Base-by-base conservation (phyloP, 352 stramenopile genomes). In the Globisporangium okanoganense region DNA sequence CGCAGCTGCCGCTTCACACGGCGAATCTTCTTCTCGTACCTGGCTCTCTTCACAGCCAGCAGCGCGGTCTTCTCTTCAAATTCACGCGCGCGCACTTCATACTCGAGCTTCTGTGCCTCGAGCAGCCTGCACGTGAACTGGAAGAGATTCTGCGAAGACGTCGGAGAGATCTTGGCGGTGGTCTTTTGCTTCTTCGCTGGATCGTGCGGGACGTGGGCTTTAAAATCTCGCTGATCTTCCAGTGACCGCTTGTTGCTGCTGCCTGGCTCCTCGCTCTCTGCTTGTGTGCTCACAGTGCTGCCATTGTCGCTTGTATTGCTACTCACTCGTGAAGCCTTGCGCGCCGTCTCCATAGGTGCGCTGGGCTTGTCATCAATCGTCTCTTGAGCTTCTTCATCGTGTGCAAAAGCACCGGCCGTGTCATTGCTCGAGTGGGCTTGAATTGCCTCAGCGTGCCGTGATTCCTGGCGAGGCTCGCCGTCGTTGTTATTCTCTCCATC, bases 11-110 rank as follows among this genome's bases (percentile, higher is more conserved):
- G 69, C 48, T 62, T 55, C 27, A 75, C 57, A 29, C 56, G 67
- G 25, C 67, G 61, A 24, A 84, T 66, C 27, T 70, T 69, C 44
- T 65, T 72, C 52, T 87, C 75, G 70, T 68, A 82, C 18, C 71
- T 55, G 5, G 71, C 58, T 6, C 78, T 70, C 51, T 79, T 66
- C 18, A 66, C 66, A 9, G 38, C 57, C 24, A 76, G 62, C 14
- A 13, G 43, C 20, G 56, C 59, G 41, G 75, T 70, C 7, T 79
- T 70, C 38, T 87, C 75, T n/a, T 75, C 68, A 33, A 85, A 45
- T 22, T 86, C 73, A 0, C 65, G 52, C 9, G 61, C 66, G 9
- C 73, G 80, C 14, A 84, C 66, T 20, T 88, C 73, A 25, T 71
- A 72, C 22, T 87, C 76, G 35, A 90, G 53, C 22, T 44, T 49